Base-by-base conservation (phyloP, 176 grass and related monocot genomes). In the Rhynchospora pubera region DNA sequence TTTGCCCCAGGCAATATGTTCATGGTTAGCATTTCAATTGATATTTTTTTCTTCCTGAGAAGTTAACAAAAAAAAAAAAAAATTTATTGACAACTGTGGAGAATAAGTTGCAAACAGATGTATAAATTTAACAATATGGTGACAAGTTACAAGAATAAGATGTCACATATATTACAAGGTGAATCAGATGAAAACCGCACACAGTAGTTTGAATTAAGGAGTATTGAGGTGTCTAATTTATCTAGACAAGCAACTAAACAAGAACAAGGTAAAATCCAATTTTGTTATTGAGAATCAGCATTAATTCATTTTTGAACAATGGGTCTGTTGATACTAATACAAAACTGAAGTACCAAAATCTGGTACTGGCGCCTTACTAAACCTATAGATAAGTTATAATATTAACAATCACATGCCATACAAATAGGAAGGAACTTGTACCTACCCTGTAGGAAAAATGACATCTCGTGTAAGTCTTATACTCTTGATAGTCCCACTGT, bases 391-490 rank as follows among this genome's bases (percentile, higher is more conserved):
- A 47, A 51, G 59, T 9, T 79, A 59, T 79, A 56, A 59, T 79
- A 59, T n/a, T 34, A 43, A 43, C 24, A 79, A 79, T 28, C 9
- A 75, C 21, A 70, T 10, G 28, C 45, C 22, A 55, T 55, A 30
- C 28, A 53, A 28, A 21, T 30, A 5, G 22, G 2, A 53, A 77
- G 72, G 22, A 77, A 77, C 24, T 52, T 56, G 72, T 26, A 56
- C 55, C 9, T 66, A 82, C 79, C 79, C 79, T 28, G 60, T 66
- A 67, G 42, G 50, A 43, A 50, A 9, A 67, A 82, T 19, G 66
- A 82, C 43, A 51, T 82, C 79, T 82, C 79, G 66, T 18, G 59
- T 67, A 65, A 82, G 79, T 30, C 59, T 65, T 65, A 82, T 82
- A 50, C 42, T 82, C 79, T 82, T 82, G 12, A 82, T 12, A 10